Percentiles rank a stretch among this genome's conserved stretches.
Evolutionary conservation across 2,329 filamentous ascomycete genomes (phyloP).

Genomic region (Colletotrichum chrysophilum): DNA sequence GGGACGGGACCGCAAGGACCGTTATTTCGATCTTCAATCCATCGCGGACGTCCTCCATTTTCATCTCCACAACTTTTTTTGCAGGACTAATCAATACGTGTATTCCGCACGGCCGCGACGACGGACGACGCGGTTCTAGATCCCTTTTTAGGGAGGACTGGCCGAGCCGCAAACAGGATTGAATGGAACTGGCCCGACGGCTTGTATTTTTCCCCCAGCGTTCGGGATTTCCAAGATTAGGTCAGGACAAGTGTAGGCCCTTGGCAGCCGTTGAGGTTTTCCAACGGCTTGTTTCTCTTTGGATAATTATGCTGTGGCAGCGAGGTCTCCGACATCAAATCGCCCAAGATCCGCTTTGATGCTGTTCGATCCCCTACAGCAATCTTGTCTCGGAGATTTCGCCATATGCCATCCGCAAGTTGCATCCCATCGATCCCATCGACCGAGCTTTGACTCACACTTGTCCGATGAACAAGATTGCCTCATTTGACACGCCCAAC

Average conservation of each 20-base stretch:
- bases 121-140: neutral
- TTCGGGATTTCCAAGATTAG: neutral
- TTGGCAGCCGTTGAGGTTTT: neutral
- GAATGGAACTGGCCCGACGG: neutral
- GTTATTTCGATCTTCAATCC: neutral
- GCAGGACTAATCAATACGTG: neutral
- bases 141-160: neutral
- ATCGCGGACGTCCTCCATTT: neutral
- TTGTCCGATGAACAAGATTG: neutral
- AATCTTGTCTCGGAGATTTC: neutral
- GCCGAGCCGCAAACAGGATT: neutral
- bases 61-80: neutral
- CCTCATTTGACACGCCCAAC: neutral
- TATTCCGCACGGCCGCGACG: neutral
- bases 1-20: neutral
- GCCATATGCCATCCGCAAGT: neutral
- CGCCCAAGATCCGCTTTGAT: neutral
- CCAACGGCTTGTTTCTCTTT: neutral
- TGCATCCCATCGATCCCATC: neutral
- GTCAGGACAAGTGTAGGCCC: neutral
- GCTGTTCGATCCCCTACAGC: neutral
- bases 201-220: neutral
- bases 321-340: neutral
- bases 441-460: neutral
- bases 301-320: rapidly evolving